Evolutionary conservation across 169 alveolate genomes (phyloP).

Genomic region (Babesia bovis): DNA sequence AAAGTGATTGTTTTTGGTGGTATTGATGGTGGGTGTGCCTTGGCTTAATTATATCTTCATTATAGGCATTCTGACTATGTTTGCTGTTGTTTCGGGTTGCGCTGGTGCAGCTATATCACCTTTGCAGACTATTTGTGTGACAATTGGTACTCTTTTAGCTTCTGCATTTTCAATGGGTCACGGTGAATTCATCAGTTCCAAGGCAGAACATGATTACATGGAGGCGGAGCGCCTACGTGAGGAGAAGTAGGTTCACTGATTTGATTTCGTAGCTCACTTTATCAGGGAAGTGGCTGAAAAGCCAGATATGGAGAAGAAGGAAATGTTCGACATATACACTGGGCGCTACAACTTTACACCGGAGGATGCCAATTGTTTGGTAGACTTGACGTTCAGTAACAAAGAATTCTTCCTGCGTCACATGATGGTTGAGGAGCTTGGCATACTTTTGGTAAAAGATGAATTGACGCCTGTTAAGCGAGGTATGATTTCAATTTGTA

Average conservation of each 20-base stretch:
- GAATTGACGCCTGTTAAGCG: constrained; percentile 76
- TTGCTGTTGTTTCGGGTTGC: constrained; percentile 88
- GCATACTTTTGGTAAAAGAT: constrained; percentile 75
- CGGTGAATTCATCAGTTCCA: constrained; percentile 84
- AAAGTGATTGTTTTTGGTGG: constrained; percentile 89
- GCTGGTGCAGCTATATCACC: constrained; percentile 88
- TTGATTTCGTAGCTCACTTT: constrained; percentile 24
- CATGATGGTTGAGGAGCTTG: constrained; percentile 91
- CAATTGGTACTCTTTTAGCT: constrained; percentile 87
- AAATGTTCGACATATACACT: constrained; percentile 85
- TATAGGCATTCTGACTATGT: constrained; percentile 85
- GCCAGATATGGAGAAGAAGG: constrained; percentile 87
- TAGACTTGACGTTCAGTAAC: constrained; percentile 82
- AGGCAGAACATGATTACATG: constrained; percentile 81
- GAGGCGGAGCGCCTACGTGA: constrained; percentile 80
- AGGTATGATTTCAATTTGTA: constrained; percentile 46
- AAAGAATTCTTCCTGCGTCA: constrained; percentile 84
- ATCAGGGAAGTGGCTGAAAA: constrained; percentile 86
- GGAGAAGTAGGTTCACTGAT: constrained; percentile 71
- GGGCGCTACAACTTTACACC: constrained; percentile 80
- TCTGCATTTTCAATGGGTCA: constrained; percentile 89
- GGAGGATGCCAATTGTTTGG: constrained; percentile 85
- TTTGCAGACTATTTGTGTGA: constrained; percentile 81
- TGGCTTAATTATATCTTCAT: not conserved
- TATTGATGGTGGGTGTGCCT: constrained; percentile 77